These are phyloP conservation scores for Candida oleophila DNA, from an alignment of 805 yeast species.

Conservation along the genomic window DNA sequence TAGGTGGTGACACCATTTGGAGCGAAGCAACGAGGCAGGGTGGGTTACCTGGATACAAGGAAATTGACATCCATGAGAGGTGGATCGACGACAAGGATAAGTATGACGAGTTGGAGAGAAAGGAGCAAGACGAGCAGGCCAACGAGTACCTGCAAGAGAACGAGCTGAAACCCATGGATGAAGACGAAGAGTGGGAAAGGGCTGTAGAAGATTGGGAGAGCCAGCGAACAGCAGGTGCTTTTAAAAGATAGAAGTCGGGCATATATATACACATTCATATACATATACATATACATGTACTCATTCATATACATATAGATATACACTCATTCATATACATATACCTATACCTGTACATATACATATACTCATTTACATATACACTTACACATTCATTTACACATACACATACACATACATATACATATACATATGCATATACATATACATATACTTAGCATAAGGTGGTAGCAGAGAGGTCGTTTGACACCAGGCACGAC, in stretches of 20 bases:
- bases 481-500: not conserved
- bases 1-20: constrained; percentile 98
- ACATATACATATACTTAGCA: constrained; percentile 1
- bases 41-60: constrained; percentile 46
- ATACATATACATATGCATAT: not conserved
- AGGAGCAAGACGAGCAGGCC: constrained; percentile 46
- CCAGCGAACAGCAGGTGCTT: constrained; percentile 32
- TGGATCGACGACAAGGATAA: constrained; percentile 86
- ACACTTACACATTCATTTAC: constrained; percentile 1
- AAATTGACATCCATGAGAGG: constrained; percentile 83
- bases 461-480: not conserved
- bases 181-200: constrained; percentile 70
- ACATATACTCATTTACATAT: not conserved
- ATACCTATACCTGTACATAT: constrained; percentile 1
- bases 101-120: constrained; percentile 57
- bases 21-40: constrained; percentile 90
- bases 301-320: too few species aligned
- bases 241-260: constrained; percentile 47
- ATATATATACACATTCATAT: not conserved
- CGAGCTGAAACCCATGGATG: constrained; percentile 44
- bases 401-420: too few species aligned
- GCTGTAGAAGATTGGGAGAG: constrained; percentile 31
- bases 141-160: constrained; percentile 21
- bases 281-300: constrained; percentile 1
- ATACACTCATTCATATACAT: too few species aligned